A percentile compares a stretch with the other conserved stretches of the same genome.
Conservation (phyloP, 495 filamentous ascomycete genomes). For the Lepraria neglecta region DNA sequence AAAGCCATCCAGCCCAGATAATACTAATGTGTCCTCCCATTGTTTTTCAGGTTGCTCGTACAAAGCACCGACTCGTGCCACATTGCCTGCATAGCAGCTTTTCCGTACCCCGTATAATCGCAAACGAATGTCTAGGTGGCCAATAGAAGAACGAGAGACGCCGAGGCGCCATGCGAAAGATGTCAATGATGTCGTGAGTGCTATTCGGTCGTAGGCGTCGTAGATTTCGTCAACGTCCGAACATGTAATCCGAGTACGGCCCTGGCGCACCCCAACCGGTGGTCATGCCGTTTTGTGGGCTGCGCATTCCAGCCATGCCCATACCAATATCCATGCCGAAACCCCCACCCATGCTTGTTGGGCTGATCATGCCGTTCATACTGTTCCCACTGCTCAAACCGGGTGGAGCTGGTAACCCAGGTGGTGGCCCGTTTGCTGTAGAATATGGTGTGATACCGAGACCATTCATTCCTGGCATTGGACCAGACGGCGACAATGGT, state of each 20-base stretch:
- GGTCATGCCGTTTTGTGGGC: slow-evolving; percentile 17
- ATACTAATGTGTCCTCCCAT: slow-evolving; percentile 11
- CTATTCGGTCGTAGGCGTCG: background rate
- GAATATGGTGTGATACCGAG: slow-evolving; percentile 61
- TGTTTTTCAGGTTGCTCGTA: background rate
- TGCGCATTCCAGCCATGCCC: slow-evolving; percentile 22
- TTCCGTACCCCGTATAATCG: slow-evolving; percentile 13
- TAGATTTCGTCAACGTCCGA: slow-evolving; percentile 21
- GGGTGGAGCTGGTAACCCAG: slow-evolving; percentile 63
- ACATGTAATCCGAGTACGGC: slow-evolving; percentile 24
- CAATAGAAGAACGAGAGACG: slow-evolving; percentile 9
- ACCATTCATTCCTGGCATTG: slow-evolving; percentile 42
- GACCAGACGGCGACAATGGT: slow-evolving; percentile 44
- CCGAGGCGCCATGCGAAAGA: slow-evolving; percentile 22
- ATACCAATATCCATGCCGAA: slow-evolving; percentile 21
- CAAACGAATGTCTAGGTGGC: slow-evolving; percentile 6
- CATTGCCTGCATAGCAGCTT: slow-evolving; percentile 9
- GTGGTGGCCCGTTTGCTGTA: slow-evolving; percentile 67
- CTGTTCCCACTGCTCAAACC: slow-evolving; percentile 47
- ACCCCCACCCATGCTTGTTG: slow-evolving; percentile 33
- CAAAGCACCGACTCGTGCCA: slow-evolving; percentile 15
- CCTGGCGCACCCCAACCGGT: slow-evolving; percentile 15
- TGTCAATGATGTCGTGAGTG: slow-evolving; percentile 11
- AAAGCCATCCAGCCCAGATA: slow-evolving; percentile 16
- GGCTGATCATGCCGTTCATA: slow-evolving; percentile 36